Evolutionary conservation across 495 filamentous ascomycete genomes (phyloP).

Genomic region (Bacidia gigantensis): DNA sequence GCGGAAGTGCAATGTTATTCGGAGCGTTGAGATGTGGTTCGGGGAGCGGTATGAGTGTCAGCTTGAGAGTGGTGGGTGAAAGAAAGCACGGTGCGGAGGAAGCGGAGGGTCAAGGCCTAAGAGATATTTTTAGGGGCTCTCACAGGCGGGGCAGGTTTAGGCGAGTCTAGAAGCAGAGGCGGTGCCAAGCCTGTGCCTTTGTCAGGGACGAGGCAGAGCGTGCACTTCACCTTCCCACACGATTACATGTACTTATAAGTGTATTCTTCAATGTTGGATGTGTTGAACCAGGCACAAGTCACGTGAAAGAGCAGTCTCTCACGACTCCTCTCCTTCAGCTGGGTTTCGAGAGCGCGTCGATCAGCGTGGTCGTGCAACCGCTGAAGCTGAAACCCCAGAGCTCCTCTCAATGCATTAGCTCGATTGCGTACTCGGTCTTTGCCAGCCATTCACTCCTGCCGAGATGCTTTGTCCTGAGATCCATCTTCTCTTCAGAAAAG

Average conservation of each 20-base stretch:
- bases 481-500: background rate
- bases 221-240: too few relatives aligned
- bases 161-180: too few relatives aligned
- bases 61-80: background rate
- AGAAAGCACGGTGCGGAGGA: background rate
- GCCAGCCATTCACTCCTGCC: slow-evolving; percentile 1
- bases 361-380: background rate
- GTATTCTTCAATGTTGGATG: too few relatives aligned
- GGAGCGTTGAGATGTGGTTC: background rate
- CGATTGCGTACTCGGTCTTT: too few relatives aligned
- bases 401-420: background rate
- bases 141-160: slow-evolving; percentile 1
- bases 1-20: background rate
- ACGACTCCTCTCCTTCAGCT: too few relatives aligned
- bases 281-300: too few relatives aligned
- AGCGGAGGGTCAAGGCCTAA: background rate
- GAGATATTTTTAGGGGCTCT: background rate
- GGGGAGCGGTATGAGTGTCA: background rate
- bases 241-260: too few relatives aligned
- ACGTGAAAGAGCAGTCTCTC: too few relatives aligned
- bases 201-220: too few relatives aligned
- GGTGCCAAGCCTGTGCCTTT: too few relatives aligned
- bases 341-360: background rate
- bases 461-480: background rate
- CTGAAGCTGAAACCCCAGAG: background rate